Evolutionary conservation across 1,284 basidiomycete genomes (phyloP).

Genomic region (Ganoderma meredithae): DNA sequence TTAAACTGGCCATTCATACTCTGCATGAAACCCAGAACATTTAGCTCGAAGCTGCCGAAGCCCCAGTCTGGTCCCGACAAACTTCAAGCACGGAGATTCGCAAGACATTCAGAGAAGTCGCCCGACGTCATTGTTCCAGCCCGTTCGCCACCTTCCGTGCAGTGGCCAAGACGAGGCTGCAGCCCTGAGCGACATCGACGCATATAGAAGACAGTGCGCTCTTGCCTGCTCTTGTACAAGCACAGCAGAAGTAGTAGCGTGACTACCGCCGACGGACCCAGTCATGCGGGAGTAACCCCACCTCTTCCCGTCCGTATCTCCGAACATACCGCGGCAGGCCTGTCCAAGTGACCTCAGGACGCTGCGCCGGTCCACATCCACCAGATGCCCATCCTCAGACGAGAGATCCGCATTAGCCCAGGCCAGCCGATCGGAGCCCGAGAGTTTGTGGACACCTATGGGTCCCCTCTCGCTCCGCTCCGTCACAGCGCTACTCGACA

Average conservation of each 20-base stretch:
- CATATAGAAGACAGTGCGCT: not conserved
- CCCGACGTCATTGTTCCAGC: not conserved
- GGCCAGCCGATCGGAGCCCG: not conserved
- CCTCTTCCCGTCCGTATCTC: slow-evolving; percentile 4
- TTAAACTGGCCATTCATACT: not conserved
- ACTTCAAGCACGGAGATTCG: not conserved
- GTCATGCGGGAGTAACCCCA: not conserved
- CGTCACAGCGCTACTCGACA: not conserved
- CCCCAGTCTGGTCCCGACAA: not conserved
- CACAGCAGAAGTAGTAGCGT: not conserved
- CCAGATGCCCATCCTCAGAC: not conserved
- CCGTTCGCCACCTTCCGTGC: not conserved
- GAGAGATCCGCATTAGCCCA: slow-evolving; percentile 12
- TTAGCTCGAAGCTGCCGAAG: not conserved
- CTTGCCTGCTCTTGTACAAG: not conserved
- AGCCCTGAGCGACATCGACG: not conserved
- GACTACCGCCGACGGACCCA: not conserved
- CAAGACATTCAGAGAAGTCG: not conserved
- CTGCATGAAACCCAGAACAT: not conserved
- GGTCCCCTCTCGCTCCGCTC: slow-evolving; percentile 12
- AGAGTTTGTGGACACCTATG: slow-evolving; percentile 20
- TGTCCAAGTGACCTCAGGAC: slow-evolving; percentile 8
- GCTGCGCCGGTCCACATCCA: not conserved
- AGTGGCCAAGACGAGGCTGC: not conserved
- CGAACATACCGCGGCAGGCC: slow-evolving; percentile 10